A percentile compares a stretch with the other conserved stretches of the same genome.
Evolutionary conservation across 345 rosid species (phyloP).

Genomic region (Moringa oleifera): DNA sequence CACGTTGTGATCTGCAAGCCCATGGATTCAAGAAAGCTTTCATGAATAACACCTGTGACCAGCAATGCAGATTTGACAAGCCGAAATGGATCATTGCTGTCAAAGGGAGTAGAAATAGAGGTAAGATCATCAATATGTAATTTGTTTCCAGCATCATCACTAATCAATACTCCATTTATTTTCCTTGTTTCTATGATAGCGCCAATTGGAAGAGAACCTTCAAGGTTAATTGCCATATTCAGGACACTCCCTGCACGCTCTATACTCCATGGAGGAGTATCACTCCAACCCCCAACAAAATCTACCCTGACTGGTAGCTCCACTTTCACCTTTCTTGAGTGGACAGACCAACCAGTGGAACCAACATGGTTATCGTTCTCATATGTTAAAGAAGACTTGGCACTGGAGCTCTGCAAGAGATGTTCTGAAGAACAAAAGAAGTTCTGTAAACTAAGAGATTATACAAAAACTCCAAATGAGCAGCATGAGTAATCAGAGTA

Average conservation of each 20-base stretch:
- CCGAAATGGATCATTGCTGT: constrained; percentile 58
- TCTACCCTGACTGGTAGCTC: constrained; percentile 93
- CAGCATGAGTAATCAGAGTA: not conserved
- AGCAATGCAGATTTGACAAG: constrained; percentile 86
- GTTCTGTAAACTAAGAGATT: not conserved
- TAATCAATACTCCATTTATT: constrained; percentile 49
- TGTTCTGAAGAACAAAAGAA: constrained; percentile 37
- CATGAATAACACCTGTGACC: constrained; percentile 64
- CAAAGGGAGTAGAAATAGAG: constrained; percentile 63
- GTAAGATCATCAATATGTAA: constrained; percentile 42
- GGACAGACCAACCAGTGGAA: constrained; percentile 24
- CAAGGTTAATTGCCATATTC: constrained; percentile 85
- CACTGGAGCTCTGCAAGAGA: constrained; percentile 44
- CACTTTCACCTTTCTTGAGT: constrained; percentile 48
- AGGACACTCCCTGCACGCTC: constrained; percentile 95
- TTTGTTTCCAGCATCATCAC: constrained; percentile 67
- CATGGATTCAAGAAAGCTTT: constrained; percentile 29
- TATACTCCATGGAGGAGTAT: constrained; percentile 97
- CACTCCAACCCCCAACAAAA: constrained; percentile 99
- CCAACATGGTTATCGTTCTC: constrained; percentile 26
- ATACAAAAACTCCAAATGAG: not conserved
- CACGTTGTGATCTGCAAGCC: constrained; percentile 78
- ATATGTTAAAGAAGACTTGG: constrained; percentile 21
- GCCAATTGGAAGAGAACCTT: constrained; percentile 85
- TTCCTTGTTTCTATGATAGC: constrained; percentile 65